Base-by-base conservation (phyloP, 1,284 basidiomycete genomes). In the Trichosporon inkin region DNA sequence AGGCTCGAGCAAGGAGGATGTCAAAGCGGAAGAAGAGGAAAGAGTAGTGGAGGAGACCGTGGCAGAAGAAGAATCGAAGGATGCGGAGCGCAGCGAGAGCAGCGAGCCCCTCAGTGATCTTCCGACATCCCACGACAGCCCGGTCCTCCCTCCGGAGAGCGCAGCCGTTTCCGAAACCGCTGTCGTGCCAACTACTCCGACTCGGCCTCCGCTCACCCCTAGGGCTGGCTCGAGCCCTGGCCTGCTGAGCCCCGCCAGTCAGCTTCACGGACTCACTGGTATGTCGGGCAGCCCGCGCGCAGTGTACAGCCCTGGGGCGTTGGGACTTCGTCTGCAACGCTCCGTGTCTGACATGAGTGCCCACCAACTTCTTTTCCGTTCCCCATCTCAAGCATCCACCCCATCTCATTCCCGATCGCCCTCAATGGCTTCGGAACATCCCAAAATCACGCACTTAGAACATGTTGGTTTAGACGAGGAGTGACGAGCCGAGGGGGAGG, bases 211-310 rank as follows among this genome's bases (percentile, higher is more conserved):
- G 24, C 44, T n/a, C 24, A 22, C 44, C 44, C 44, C 28, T n/a
- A 28, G 44, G 44, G 44, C 44, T 49, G 28, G 44, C 44, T 49
- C 44, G 44, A 49, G 44, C 44, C 44, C 44, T 49, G 44, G 44
- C 44, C 44, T 49, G 44, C 16, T 32, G 24, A 49, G 44, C 44
- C 44, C 44, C 22, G 44, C 44, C 44, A 49, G 44, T 49, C 44
- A 49, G 44, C 44, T 49, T 7, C 44, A 49, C 44, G 44, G 44
- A n/a, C 44, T 49, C 28, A 28, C 44, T 49, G 44, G 44, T 24
- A 49, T 49, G 13, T 49, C 44, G 44, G 44, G 44, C 44, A 49
- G 44, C 44, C 44, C 44, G 14, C 24, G 17, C 24, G n/a, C 44
- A 28, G 22, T 24, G 44, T 49, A 28, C 24, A 49, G 44, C 28